phyloP scores from a whole-genome alignment of 192 early-diverging fungal species.

The Podila epigama region DNA sequence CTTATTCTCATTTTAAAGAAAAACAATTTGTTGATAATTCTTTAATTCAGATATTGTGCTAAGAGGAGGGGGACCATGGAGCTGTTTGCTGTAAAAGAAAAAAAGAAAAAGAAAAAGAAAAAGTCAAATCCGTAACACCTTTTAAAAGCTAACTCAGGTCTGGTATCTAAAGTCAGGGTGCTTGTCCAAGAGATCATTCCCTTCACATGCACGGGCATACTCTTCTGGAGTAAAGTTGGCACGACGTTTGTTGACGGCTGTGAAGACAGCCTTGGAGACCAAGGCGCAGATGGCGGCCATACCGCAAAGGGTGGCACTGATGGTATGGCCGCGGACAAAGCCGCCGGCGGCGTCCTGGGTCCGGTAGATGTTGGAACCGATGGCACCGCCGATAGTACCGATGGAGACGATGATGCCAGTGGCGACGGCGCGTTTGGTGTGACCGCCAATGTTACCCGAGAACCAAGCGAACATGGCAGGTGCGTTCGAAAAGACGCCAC shows the following conservation, averaged over 20 bases:
- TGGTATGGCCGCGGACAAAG: conserved; percentile 54
- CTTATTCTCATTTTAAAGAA: no score
- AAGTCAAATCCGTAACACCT: no score
- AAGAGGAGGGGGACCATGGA: no score
- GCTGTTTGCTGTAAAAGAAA: no score
- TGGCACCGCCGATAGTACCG: conserved; percentile 70
- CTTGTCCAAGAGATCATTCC: background rate
- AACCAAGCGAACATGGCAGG: conserved; percentile 32
- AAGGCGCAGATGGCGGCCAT: conserved; percentile 52
- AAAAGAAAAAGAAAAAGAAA: no score
- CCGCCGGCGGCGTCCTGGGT: conserved; percentile 58
- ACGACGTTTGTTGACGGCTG: conserved; percentile 53
- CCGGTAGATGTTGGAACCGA: conserved; percentile 74
- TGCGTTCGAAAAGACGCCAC: conserved; percentile 5
- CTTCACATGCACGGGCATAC: background rate
- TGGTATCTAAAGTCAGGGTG: conserved; percentile 5
- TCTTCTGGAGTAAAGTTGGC: background rate
- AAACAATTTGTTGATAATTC: no score
- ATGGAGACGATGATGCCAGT: conserved; percentile 64
- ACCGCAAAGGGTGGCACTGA: conserved; percentile 50
- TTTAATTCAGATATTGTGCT: no score
- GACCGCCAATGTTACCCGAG: conserved; percentile 67
- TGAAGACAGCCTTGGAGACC: conserved; percentile 46
- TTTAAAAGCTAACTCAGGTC: conserved; percentile 4
- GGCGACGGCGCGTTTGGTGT: conserved; percentile 70